These are phyloP conservation scores for Talaromyces nanjingensis DNA, from an alignment of 495 filamentous ascomycete species.

Conservation along the genomic window DNA sequence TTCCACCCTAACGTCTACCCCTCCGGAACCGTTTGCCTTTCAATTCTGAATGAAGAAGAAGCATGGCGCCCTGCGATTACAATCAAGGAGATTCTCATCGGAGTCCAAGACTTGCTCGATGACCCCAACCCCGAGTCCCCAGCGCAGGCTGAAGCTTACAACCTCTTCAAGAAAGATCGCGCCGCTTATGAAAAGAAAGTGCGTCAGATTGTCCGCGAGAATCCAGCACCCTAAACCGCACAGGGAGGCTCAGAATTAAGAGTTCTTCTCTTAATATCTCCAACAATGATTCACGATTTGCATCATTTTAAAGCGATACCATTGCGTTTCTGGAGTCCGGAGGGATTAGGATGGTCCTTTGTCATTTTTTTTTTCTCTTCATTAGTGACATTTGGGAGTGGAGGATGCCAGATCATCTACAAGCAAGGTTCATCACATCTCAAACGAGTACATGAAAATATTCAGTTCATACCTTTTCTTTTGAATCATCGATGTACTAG, in stretches of 20 bases:
- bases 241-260: background rate
- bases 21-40: conserved; percentile 94
- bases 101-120: conserved; percentile 90
- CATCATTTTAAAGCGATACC: conserved; percentile 2
- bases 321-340: background rate
- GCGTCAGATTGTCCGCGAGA: conserved; percentile 77
- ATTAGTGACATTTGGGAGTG: background rate
- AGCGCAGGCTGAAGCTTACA: conserved; percentile 95
- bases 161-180: conserved; percentile 88
- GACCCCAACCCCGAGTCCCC: conserved; percentile 97
- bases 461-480: too few relatives aligned
- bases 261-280: background rate
- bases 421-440: too few relatives aligned
- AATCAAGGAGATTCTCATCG: conserved; percentile 92
- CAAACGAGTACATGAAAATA: too few relatives aligned
- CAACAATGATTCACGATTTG: background rate
- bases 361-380: background rate
- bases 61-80: conserved; percentile 98
- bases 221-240: conserved; percentile 58
- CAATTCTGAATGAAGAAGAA: conserved; percentile 97
- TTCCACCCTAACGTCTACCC: conserved; percentile 99
- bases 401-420: too few relatives aligned
- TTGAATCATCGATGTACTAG: too few relatives aligned
- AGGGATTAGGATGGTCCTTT: background rate
- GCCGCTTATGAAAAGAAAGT: conserved; percentile 83